phyloP scores from a whole-genome alignment of 108 stramenopile species.

The Cyclostephanos tholiformis region DNA sequence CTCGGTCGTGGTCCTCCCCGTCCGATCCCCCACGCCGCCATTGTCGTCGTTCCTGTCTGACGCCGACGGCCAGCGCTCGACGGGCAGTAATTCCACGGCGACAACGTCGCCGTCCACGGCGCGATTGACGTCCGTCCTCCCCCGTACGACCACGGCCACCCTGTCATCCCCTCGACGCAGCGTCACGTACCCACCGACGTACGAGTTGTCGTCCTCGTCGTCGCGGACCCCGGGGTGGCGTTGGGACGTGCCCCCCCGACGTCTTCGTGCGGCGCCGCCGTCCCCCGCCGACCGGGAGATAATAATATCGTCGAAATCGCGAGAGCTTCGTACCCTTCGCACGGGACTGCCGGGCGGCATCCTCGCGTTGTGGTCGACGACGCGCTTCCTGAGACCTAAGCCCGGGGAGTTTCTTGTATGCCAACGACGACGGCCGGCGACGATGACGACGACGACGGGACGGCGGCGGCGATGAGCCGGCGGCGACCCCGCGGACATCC shows the following conservation, averaged over 20 bases:
- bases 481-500: constrained; percentile 54
- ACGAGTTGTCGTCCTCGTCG: constrained; percentile 47
- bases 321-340: too few species aligned
- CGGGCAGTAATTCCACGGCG: constrained; percentile 75
- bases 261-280: too few species aligned
- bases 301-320: too few species aligned
- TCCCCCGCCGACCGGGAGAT: too few species aligned
- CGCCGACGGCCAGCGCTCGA: constrained; percentile 60
- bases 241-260: too few species aligned
- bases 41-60: neutral
- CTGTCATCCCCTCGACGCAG: constrained; percentile 76
- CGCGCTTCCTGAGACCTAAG: too few species aligned
- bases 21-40: neutral
- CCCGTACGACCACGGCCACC: constrained; percentile 75
- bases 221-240: constrained; percentile 62
- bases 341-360: too few species aligned
- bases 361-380: too few species aligned
- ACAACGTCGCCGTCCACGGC: constrained; percentile 97
- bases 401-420: too few species aligned
- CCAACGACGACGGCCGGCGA: constrained; percentile 62
- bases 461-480: too few species aligned
- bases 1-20: constrained; percentile 4
- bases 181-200: constrained; percentile 59
- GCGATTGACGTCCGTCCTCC: constrained; percentile 80
- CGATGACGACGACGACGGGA: constrained; percentile 78